Conservation (phyloP, 129 eudicot genomes). For the Ambrosia artemisiifolia region DNA sequence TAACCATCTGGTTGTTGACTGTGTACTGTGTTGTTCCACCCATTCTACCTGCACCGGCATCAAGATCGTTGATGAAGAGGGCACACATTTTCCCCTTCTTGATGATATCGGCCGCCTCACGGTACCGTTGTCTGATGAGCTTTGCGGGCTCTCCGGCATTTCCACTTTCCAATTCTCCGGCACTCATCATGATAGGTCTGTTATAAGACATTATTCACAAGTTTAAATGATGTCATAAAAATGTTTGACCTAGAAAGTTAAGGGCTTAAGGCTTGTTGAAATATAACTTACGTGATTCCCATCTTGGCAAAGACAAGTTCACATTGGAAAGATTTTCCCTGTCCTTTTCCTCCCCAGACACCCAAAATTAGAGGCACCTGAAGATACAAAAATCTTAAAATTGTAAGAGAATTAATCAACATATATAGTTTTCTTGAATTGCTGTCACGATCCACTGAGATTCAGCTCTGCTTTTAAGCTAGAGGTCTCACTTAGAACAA, state of each 20-base stretch:
- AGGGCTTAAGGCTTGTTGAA: neutral
- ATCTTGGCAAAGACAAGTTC: conserved; percentile 97
- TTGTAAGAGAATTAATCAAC: neutral
- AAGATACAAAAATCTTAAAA: neutral
- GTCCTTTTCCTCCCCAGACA: conserved; percentile 99
- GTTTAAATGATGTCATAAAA: neutral
- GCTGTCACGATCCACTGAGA: neutral
- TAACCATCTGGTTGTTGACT: conserved; percentile 98
- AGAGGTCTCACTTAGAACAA: no score
- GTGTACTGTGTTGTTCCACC: conserved; percentile 99
- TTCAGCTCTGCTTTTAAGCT: no score
- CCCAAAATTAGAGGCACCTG: conserved; percentile 94
- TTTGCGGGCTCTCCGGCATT: conserved; percentile 98
- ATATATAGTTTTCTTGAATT: no score
- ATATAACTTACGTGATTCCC: conserved; percentile 78
- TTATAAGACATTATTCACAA: conserved; percentile 6
- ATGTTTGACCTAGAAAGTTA: neutral
- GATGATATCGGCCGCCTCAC: conserved; percentile 89
- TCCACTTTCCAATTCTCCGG: conserved; percentile 98
- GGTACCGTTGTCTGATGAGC: conserved; percentile 85
- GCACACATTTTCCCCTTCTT: conserved; percentile 93
- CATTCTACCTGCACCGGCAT: conserved; percentile 96
- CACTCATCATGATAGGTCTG: conserved; percentile 99
- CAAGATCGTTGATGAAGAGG: conserved; percentile 96
- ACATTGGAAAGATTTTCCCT: conserved; percentile 97